phyloP scores from a whole-genome alignment of 306 rosid genomes.

The Cyamopsis tetragonoloba region DNA sequence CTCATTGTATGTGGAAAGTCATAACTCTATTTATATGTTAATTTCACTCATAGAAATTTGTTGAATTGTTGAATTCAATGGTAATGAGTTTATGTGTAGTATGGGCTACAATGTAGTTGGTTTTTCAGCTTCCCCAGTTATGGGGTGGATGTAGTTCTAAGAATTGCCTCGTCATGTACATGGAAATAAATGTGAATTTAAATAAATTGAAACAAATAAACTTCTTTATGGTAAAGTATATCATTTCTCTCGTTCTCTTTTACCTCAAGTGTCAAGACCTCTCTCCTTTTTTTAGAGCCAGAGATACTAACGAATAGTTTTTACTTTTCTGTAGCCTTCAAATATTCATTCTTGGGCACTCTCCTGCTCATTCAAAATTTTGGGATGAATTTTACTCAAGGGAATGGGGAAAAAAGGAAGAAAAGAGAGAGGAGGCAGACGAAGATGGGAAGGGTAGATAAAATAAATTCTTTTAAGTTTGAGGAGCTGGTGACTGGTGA shows the following conservation, averaged over 20 bases:
- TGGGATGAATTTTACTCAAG: background rate
- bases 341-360: background rate
- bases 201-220: slow-evolving; percentile 20
- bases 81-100: slow-evolving; percentile 1
- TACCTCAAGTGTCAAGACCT: background rate
- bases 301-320: background rate
- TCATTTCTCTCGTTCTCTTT: background rate
- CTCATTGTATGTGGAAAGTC: slow-evolving; percentile 23
- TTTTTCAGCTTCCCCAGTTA: background rate
- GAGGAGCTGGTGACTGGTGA: no score
- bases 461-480: background rate
- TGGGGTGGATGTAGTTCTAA: slow-evolving; percentile 18
- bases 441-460: background rate
- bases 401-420: background rate
- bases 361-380: background rate
- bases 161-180: slow-evolving; percentile 19
- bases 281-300: background rate
- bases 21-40: slow-evolving; percentile 1
- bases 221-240: background rate
- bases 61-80: slow-evolving; percentile 22
- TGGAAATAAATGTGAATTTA: slow-evolving; percentile 12
- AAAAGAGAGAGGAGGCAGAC: background rate
- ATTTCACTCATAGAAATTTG: slow-evolving; percentile 14
- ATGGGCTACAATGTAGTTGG: background rate
- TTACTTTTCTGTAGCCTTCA: background rate